These are phyloP conservation scores for Coemansia sp. DNA, from an alignment of 192 early-diverging fungal species.

Conservation along the genomic window DNA sequence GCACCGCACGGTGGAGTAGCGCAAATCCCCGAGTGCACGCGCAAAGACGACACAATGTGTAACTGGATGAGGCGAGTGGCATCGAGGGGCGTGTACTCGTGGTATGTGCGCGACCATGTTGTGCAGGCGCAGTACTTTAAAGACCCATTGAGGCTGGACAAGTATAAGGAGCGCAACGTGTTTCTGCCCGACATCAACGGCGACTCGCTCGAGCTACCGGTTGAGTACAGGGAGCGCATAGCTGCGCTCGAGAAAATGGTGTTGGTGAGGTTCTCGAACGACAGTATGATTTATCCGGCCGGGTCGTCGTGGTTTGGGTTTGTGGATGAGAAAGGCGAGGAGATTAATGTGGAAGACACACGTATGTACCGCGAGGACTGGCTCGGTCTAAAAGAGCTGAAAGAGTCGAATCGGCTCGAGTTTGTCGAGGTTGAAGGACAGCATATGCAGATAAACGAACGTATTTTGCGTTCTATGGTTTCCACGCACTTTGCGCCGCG, in stretches of 20 bases:
- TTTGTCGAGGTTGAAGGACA: conserved; percentile 31
- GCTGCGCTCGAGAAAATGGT: conserved; percentile 70
- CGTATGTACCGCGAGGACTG: conserved; percentile 68
- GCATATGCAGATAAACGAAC: conserved; percentile 45
- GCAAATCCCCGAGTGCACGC: conserved; percentile 75
- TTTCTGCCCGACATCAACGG: conserved; percentile 91
- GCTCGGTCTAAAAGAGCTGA: conserved; percentile 63
- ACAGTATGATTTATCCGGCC: conserved; percentile 71
- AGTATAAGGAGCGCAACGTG: conserved; percentile 73
- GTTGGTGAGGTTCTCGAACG: conserved; percentile 77
- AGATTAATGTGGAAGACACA: conserved; percentile 58
- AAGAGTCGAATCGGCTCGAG: conserved; percentile 42
- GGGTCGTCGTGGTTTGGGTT: conserved; percentile 74
- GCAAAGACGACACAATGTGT: conserved; percentile 60
- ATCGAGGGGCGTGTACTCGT: conserved; percentile 75
- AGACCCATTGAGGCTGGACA: conserved; percentile 61
- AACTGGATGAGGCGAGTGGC: conserved; percentile 74
- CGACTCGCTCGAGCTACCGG: conserved; percentile 61
- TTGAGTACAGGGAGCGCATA: conserved; percentile 61
- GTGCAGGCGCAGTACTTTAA: conserved; percentile 97
- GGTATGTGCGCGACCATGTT: conserved; percentile 77
- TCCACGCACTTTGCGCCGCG: conserved; percentile 25
- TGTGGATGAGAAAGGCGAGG: conserved; percentile 55
- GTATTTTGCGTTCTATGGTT: conserved; percentile 22
- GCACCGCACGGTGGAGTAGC: conserved; percentile 80